Base-by-base conservation (phyloP, 2,329 filamentous ascomycete species). In the Talaromyces sp. region DNA sequence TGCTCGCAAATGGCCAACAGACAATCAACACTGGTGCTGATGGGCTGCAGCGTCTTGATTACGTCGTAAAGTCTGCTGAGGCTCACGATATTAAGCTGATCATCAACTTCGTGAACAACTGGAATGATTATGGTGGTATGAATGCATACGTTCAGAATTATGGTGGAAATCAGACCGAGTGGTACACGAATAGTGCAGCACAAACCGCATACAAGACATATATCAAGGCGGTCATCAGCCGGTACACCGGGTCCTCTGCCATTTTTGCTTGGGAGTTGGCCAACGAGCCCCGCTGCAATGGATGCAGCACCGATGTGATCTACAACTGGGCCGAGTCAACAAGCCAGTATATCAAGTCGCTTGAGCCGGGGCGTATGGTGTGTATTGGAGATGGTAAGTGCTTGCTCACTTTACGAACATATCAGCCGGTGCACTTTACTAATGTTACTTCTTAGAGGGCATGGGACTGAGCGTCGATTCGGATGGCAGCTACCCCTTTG, bases 261-360 rank as follows among this genome's bases (percentile, higher is more conserved):
- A 82, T 90, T 58, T 86, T 90, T 68, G 86, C 87, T 0, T 90
- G 88, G 88, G 88, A 90, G 70, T 78, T 90, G 1, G 85, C 81
- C 64, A 90, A 90, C 69, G 88, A 90, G 75, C 85, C 87, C 13
- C 81, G 88, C 66, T 90, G 87, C 77, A 79, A 82, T 13, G 83
- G 85, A 17, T 90, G 88, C 71, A 77, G 79, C 49, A 83, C 85
- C 1, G 80, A 82, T 9, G 81, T 88, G 27, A 80, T 90, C 67
- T 83, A 82, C 41, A 79, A 84, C 52, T 90, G 88, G 89, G 86
- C 86, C n/a, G 77, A 80, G 47, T 74, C 75, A 5, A 86, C 83
- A 2, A 87, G 84, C 25, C 75, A 80, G 10, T 90, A 88, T 72
- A 85, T 90, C 75, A 90, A 90, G 76, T 82, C 79, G 10, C 79